Base-by-base conservation (phyloP, 805 yeast genomes). In the Ogataea naganishii region DNA sequence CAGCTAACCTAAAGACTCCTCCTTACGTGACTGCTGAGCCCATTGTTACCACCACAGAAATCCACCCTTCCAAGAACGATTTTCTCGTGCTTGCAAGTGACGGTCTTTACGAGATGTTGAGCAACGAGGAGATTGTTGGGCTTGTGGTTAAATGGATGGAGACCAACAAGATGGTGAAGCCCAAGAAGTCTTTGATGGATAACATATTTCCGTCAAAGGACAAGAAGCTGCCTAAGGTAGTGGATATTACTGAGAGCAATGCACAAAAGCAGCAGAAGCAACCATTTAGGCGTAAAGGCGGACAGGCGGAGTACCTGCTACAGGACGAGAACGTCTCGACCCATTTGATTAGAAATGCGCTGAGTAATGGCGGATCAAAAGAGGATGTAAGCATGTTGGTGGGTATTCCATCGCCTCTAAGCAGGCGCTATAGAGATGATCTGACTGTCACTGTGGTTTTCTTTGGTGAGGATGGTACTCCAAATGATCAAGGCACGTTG, bases 21-120 rank as follows among this genome's bases (percentile, higher is more conserved):
- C 98, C 98, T 0, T 92, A 92, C 53, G 96, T 92, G 21, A 92
- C 98, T 1, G 97, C 98, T 1, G 88, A 80, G 52, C 98, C 98
- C 1, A 94, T 81, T 18, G 67, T 88, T 16, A 80, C 95, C 3
- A 77, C 95, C 2, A 80, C 88, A 9, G 74, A 77, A 46, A 69
- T 88, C 29, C 67, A 68, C 29, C 80, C 86, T 1, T 62, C 67
- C 14, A 73, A 78, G 40, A 77, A 82, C 40, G 92, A 85, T 49
- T 92, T 92, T 46, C 59, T 92, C 51, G 95, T 92, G 19, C 64
- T 92, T 71, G 98, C 89, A 0, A 77, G 94, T 14, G 98, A 92
- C 58, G 98, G 98, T 0, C 63, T 92, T 30, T 92, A 79, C 56
- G 98, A 92, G 54, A 70, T 89, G 72, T 65, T 92, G 33, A 72